Evolutionary conservation across 108 stramenopile genomes (phyloP).

Genomic region (Cyclotella cryptica): DNA sequence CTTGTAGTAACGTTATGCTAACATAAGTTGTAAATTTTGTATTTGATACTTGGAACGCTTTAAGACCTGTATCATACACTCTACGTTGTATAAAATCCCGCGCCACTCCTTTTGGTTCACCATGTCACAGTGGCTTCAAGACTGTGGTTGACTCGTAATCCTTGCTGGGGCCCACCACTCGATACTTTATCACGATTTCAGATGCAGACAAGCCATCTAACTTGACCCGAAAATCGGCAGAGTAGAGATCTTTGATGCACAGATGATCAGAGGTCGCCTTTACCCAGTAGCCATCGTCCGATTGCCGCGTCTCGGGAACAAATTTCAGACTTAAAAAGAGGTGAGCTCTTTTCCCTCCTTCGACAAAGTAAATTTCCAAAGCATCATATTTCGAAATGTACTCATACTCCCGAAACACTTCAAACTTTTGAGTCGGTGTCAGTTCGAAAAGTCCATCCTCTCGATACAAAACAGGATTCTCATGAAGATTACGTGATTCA

Average conservation of each 20-base stretch:
- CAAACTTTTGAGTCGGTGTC: constrained; percentile 56
- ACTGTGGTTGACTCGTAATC: constrained; percentile 77
- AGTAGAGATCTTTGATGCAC: constrained; percentile 79
- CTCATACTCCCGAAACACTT: constrained; percentile 77
- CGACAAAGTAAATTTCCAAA: constrained; percentile 75
- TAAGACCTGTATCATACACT: neutral
- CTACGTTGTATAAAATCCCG: neutral
- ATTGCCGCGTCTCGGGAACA: constrained; percentile 41
- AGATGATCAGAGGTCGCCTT: constrained; percentile 74
- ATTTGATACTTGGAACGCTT: neutral
- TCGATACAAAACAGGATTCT: constrained; percentile 56
- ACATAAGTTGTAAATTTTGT: constrained; percentile 2
- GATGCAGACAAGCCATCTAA: constrained; percentile 66
- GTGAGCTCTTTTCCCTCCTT: constrained; percentile 63
- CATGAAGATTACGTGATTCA: neutral
- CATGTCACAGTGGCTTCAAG: constrained; percentile 43
- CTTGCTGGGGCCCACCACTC: constrained; percentile 72
- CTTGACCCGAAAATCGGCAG: constrained; percentile 61
- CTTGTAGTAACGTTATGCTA: neutral
- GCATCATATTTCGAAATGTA: constrained; percentile 51
- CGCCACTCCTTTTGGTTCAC: neutral
- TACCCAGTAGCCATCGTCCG: constrained; percentile 52
- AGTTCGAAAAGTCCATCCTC: constrained; percentile 74
- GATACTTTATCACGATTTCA: constrained; percentile 67
- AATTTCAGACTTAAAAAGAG: constrained; percentile 75